Evolutionary conservation across 306 rosid species (phyloP).

Genomic region (Hippophae tibetana): DNA sequence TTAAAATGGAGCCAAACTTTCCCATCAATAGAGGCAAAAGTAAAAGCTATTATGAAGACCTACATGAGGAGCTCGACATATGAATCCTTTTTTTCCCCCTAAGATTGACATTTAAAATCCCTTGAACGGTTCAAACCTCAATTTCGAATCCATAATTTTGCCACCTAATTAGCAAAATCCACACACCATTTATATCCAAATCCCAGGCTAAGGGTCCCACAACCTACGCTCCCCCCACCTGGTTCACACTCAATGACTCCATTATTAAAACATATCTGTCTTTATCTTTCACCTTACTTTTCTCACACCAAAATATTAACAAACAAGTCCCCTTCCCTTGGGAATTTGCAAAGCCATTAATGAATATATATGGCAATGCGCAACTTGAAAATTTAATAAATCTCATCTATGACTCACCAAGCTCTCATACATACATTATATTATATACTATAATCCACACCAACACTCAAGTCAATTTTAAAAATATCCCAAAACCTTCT

Average conservation of each 20-base stretch:
- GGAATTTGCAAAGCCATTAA: constrained; percentile 82
- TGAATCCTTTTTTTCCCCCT: no score
- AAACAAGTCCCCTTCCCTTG: constrained; percentile 49
- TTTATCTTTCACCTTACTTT: constrained; percentile 3
- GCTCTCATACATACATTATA: constrained; percentile 33
- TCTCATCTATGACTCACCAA: constrained; percentile 40
- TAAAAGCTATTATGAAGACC: no score
- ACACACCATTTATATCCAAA: constrained; percentile 7
- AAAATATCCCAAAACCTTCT: constrained; percentile 40
- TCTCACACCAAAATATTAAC: constrained; percentile 21
- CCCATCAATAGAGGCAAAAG: not conserved
- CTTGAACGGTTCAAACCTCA: no score
- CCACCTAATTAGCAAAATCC: no score
- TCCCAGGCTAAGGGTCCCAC: constrained; percentile 37
- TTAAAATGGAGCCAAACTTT: constrained; percentile 22
- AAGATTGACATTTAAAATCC: no score
- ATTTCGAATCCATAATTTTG: no score
- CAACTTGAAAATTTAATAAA: constrained; percentile 32
- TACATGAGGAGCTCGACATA: no score
- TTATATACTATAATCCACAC: constrained; percentile 38
- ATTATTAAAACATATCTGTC: constrained; percentile 24
- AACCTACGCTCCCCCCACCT: constrained; percentile 24
- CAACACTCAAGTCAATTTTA: constrained; percentile 43
- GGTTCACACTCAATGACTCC: constrained; percentile 45
- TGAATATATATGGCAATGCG: constrained; percentile 41